Base-by-base conservation (phyloP, 2,329 filamentous ascomycete genomes). In the Exophiala dermatitidis region DNA sequence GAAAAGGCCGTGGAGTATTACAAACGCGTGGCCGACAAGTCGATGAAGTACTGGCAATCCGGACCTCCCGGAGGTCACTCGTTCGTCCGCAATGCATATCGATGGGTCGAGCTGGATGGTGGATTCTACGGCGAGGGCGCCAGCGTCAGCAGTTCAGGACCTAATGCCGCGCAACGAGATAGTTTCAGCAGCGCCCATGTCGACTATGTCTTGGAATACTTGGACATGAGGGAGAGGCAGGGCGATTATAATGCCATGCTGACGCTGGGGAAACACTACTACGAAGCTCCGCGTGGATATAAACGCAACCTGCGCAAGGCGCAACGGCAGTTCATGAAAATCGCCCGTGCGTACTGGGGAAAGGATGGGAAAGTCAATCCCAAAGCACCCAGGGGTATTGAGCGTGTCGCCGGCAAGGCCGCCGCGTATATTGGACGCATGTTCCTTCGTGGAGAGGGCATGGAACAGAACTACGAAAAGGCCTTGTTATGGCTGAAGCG, bases 91-190 rank as follows among this genome's bases (percentile, higher is more conserved):
- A 86, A 96, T 65, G 82, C 85, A 4, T 94, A 88, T 72, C 82
- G 88, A 52, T 86, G 96, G 63, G 88, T 90, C 2, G 94, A 98
- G 65, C 89, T 96, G 46, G 76, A 85, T 31, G 94, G 93, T 5
- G 93, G 93, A 41, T 86, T 95, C 4, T 98, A 96, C 67, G 94
- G 93, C 44, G 89, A 95, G 70, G 94, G 93, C 2, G 93, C 93
- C 8, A 97, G 91, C 66, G 88, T 85, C 37, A 85, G 85, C 28
- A 96, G 90, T 66, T 86, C 93, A 0, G 93, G 93, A 3, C 78
- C 81, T 52, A 90, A 95, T 66, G 89, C 90, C 3, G 80, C 85
- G 64, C 19, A 19, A 19, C 83, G 84, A 58, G 81, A 83, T 19
- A 54, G 57, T 5, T 82, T 83, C 52, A 79, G 84, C 1, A 84